Conservation (phyloP, 2,329 filamentous ascomycete species). For the Chaetomiaceae sp. region DNA sequence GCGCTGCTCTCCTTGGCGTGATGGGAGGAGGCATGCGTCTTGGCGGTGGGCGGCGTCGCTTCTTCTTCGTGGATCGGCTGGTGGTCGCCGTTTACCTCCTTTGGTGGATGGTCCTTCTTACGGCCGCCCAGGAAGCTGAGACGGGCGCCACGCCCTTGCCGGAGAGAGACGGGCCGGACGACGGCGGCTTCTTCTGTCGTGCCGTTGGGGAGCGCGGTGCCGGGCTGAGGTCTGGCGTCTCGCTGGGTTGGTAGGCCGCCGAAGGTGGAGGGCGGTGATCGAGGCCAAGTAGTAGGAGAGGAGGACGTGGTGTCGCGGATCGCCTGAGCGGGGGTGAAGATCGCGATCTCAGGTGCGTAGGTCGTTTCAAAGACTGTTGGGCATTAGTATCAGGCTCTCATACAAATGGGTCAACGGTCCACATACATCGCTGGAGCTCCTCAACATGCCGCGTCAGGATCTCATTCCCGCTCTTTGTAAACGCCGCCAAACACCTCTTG, state of each 20-base stretch:
- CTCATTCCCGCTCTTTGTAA: conserved; percentile 59
- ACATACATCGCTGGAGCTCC: conserved; percentile 62
- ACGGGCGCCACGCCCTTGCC: conserved; percentile 47
- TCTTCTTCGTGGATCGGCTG: conserved; percentile 9
- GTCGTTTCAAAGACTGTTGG: conserved; percentile 54
- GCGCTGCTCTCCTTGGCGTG: neutral
- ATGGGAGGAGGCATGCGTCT: neutral
- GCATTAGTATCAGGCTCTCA: conserved; percentile 12
- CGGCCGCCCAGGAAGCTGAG: conserved; percentile 54
- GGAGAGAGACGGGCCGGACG: conserved; percentile 46
- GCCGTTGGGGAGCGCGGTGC: conserved; percentile 13
- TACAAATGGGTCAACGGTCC: neutral
- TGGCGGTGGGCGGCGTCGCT: neutral
- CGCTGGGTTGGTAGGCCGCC: conserved; percentile 25
- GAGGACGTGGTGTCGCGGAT: conserved; percentile 39
- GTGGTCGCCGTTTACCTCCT: conserved; percentile 9
- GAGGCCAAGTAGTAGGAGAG: conserved; percentile 43
- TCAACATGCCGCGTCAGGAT: conserved; percentile 51
- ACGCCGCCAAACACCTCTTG: conserved; percentile 71
- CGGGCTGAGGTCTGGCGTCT: conserved; percentile 1
- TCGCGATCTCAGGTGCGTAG: conserved; percentile 61
- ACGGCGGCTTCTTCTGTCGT: conserved; percentile 46
- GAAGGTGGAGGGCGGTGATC: conserved; percentile 43
- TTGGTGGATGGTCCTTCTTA: conserved; percentile 37
- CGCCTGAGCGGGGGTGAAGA: conserved; percentile 51